Evolutionary conservation across 495 filamentous ascomycete species (phyloP).

Genomic region (Neurospora africana): DNA sequence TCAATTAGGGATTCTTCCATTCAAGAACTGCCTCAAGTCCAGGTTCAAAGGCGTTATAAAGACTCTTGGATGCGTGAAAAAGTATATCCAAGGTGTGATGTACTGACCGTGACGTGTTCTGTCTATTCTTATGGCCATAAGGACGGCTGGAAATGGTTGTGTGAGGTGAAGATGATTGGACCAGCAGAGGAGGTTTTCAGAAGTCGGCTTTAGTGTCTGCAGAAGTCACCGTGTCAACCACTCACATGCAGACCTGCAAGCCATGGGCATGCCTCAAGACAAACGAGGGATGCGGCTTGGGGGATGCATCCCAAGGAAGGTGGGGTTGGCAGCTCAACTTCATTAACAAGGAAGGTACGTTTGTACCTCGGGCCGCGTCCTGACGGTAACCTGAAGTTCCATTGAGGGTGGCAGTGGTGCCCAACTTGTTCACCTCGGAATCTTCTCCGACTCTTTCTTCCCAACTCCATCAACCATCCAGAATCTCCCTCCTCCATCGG

Average conservation of each 20-base stretch:
- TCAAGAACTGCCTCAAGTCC: no score
- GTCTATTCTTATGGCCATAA: no score
- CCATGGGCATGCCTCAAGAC: background rate
- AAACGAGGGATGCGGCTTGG: background rate
- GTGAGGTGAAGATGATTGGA: background rate
- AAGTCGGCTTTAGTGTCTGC: no score
- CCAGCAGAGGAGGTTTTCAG: background rate
- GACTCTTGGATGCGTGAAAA: no score
- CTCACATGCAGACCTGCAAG: background rate
- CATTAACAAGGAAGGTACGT: background rate
- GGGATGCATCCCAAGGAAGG: background rate
- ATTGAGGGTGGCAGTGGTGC: background rate
- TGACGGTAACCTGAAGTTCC: background rate
- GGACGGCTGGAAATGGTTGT: background rate
- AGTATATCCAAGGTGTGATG: no score
- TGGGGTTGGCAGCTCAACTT: background rate
- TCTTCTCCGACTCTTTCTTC: background rate
- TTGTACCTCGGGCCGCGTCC: background rate
- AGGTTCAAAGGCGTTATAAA: no score
- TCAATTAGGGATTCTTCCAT: no score
- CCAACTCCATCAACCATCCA: background rate
- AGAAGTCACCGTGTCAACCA: background rate
- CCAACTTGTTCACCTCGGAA: background rate
- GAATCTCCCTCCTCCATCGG: background rate
- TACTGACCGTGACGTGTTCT: no score